Evolutionary conservation across 495 filamentous ascomycete genomes (phyloP).

Genomic region (Neurospora sp.): DNA sequence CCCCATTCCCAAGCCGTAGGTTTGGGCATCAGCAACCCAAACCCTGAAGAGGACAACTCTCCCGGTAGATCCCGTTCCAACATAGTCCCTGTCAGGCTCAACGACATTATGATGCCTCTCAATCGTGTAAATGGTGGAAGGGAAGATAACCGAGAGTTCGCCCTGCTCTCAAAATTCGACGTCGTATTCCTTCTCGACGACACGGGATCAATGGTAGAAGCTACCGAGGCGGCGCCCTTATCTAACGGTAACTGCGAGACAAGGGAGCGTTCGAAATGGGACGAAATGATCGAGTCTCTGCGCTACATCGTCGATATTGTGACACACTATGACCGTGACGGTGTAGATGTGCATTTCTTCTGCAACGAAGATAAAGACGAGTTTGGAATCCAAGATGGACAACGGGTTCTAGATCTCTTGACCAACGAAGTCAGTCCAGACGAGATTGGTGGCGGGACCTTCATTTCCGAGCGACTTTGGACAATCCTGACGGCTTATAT

Average conservation of each 20-base stretch:
- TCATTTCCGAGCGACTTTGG: slow-evolving; percentile 54
- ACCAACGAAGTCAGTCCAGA: slow-evolving; percentile 47
- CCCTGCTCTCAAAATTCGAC: slow-evolving; percentile 63
- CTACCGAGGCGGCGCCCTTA: neutral
- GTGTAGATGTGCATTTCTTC: slow-evolving; percentile 80
- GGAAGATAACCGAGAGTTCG: slow-evolving; percentile 42
- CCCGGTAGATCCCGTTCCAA: neutral
- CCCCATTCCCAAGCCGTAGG: neutral
- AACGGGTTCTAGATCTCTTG: slow-evolving; percentile 49
- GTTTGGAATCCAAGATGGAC: slow-evolving; percentile 40
- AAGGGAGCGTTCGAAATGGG: slow-evolving; percentile 43
- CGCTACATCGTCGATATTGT: slow-evolving; percentile 67
- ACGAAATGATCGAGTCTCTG: slow-evolving; percentile 56
- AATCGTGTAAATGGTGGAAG: neutral
- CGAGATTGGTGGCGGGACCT: slow-evolving; percentile 44
- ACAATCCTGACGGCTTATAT: slow-evolving; percentile 57
- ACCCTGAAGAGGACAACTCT: neutral
- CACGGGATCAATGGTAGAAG: slow-evolving; percentile 66
- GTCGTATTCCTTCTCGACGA: slow-evolving; percentile 83
- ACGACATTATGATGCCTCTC: neutral
- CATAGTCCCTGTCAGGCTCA: neutral
- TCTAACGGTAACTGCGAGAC: neutral
- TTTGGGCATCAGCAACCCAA: neutral
- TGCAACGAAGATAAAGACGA: slow-evolving; percentile 40
- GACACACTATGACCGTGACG: slow-evolving; percentile 61